Conservation (phyloP, 441 rosid species). For the Aquilaria agallochum region DNA sequence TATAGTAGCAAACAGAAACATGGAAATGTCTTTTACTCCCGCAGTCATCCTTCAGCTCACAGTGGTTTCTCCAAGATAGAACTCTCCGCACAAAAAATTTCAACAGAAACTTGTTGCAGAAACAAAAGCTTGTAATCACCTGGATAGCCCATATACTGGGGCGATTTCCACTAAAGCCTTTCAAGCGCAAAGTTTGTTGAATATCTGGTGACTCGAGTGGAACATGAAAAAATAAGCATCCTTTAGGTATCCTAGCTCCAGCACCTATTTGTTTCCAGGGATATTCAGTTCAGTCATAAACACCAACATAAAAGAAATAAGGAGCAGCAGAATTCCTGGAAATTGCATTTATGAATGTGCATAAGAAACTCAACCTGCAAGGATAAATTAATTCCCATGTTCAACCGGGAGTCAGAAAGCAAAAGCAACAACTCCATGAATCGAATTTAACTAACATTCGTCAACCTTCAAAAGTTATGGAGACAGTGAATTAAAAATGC, state of each 20-base stretch:
- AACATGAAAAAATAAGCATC: conserved; percentile 68
- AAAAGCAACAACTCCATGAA: no score
- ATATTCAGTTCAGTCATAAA: conserved; percentile 16
- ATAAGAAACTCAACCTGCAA: background rate
- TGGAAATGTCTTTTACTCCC: conserved; percentile 2
- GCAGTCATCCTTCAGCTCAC: background rate
- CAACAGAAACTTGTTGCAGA: background rate
- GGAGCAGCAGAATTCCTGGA: conserved; percentile 5
- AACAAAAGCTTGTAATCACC: conserved; percentile 30
- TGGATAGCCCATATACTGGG: conserved; percentile 89
- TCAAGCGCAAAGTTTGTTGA: conserved; percentile 41
- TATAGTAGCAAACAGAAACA: conserved; percentile 16
- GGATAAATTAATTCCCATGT: background rate
- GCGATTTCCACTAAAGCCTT: conserved; percentile 70
- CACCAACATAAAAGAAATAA: conserved; percentile 7
- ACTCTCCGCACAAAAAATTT: background rate
- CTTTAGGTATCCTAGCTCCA: conserved; percentile 75
- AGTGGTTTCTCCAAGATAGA: no score
- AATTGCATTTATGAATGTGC: background rate
- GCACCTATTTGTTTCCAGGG: conserved; percentile 49
- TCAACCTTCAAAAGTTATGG: no score
- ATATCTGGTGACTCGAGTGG: conserved; percentile 48
- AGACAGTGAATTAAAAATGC: no score
- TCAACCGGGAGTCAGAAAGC: no score
- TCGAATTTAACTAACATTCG: no score